Evolutionary conservation across 768 basidiomycete genomes (phyloP), one percentile per base, ranked within the genome.

Genomic region (Porpolomopsis calyptriformis): DNA sequence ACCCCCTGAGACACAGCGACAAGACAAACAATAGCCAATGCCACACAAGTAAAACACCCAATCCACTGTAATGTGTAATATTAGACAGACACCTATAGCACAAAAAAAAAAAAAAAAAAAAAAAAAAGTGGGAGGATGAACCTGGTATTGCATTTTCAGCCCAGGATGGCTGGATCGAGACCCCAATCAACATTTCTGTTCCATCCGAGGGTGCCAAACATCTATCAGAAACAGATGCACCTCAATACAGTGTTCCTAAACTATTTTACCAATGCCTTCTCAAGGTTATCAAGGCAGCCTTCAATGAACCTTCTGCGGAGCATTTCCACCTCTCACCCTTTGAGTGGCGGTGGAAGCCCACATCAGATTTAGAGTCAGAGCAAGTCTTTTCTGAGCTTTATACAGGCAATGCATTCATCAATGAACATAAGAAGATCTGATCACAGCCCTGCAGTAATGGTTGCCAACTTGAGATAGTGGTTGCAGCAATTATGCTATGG

Each of bases 261-360:
- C 36, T 68, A 8, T 55, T 46, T 27, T 46, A 59, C 23, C 55
- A 59, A 54, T n/a, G n/a, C n/a, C n/a, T n/a, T n/a, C n/a, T n/a
- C n/a, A n/a, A n/a, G n/a, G n/a, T n/a, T n/a, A n/a, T 64, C 5
- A 40, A 36, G 12, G 29, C 47, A 1, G 45, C 53, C 5, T 36
- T 56, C 0, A 1, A 40, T 11, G 38, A 48, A 8, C 23, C 42
- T 2, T 22, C 29, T 11, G 25, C 35, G 2, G 27, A 29, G 1
- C 11, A n/a, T 3, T 56, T 55, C 25, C 57, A 62, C 42, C 51
- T 48, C 19, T 53, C 47, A 2, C 56, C 54, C 1, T 60, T 49
- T 33, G 26, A 53, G 14, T 35, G 24, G 14, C 11, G 16, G 40
- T 39, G 23, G 53, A 57, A 46, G 51, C 33, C 50, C 45, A 11